Base-by-base conservation (phyloP, 495 filamentous ascomycete genomes). In the Aspergillus leporis region DNA sequence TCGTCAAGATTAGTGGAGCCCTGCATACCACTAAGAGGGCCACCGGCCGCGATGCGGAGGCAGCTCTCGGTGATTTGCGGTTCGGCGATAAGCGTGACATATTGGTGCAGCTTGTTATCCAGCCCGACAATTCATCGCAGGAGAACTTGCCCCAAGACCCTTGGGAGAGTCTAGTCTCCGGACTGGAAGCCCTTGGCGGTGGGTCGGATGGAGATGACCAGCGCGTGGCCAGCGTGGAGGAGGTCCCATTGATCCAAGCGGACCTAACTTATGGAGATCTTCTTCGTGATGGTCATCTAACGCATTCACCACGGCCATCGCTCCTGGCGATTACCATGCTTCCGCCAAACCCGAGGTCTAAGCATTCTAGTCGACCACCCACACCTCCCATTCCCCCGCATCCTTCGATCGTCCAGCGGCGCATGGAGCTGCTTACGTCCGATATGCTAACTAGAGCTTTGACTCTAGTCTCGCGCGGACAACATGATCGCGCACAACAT, bases 11-110 rank as follows among this genome's bases (percentile, higher is more conserved):
- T 66, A 97, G 92, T 67, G 94, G 94, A 47, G 94, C 94, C 14
- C 81, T 99, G 22, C 94, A 98, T 69, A 93, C 96, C 56, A 97
- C 94, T 0, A 98, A 98, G 76, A 90, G 94, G 53, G 95, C 94
- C n/a, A 96, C 93, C 45, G 94, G 94, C 14, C 88, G 91, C 53
- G 94, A 98, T 67, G 94, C 94, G 0, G 94, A 99, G 71, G 95
- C 92, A 21, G 86, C 90, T 3, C 77, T 99, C 47, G 94, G 94
- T 19, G 94, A 99, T 74, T 81, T 99, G 41, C 83, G 92, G 53
- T 99, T 98, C 69, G 94, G 94, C 53, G 94, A 99, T 72, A 99
- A 97, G 79, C 88, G 95, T 65, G 94, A 98, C 73, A 89, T 99
- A 55, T 83, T 99, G 6, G 92, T 98, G 12, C 95, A 98, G 71